phyloP scores from a whole-genome alignment of 2,329 filamentous ascomycete genomes.

The Sordariomycetes sp. region DNA sequence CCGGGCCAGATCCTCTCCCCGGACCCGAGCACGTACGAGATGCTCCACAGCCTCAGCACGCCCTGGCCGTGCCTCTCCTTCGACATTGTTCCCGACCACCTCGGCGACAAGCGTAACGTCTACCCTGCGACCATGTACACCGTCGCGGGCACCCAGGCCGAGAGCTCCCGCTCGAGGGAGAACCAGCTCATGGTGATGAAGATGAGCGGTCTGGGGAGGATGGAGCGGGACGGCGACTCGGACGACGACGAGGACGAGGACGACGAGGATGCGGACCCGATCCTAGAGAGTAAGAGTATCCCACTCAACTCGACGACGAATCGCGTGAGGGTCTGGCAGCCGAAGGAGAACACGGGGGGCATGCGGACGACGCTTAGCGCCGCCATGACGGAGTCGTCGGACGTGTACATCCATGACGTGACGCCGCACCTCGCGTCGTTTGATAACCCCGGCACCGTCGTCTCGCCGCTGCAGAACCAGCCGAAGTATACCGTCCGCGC shows the following conservation, averaged over 20 bases:
- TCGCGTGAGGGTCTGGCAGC: conserved; percentile 80
- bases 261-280: conserved; percentile 70
- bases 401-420: conserved; percentile 89
- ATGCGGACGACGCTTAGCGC: conserved; percentile 71
- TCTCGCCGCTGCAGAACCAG: conserved; percentile 76
- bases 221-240: conserved; percentile 57
- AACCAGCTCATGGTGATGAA: conserved; percentile 96
- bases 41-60: conserved; percentile 88
- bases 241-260: conserved; percentile 60
- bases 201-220: conserved; percentile 79
- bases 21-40: conserved; percentile 89
- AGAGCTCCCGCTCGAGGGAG: conserved; percentile 58
- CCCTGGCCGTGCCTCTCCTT: conserved; percentile 97
- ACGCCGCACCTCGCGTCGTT: conserved; percentile 82
- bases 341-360: conserved; percentile 37
- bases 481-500: conserved; percentile 77
- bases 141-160: conserved; percentile 88
- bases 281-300: conserved; percentile 85
- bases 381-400: conserved; percentile 79
- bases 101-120: conserved; percentile 82
- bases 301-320: conserved; percentile 82
- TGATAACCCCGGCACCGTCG: conserved; percentile 70
- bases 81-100: conserved; percentile 73
- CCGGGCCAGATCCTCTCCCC: conserved; percentile 84
- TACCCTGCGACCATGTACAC: conserved; percentile 94